Conservation (phyloP, 306 rosid species). For the Rosa chinensis region DNA sequence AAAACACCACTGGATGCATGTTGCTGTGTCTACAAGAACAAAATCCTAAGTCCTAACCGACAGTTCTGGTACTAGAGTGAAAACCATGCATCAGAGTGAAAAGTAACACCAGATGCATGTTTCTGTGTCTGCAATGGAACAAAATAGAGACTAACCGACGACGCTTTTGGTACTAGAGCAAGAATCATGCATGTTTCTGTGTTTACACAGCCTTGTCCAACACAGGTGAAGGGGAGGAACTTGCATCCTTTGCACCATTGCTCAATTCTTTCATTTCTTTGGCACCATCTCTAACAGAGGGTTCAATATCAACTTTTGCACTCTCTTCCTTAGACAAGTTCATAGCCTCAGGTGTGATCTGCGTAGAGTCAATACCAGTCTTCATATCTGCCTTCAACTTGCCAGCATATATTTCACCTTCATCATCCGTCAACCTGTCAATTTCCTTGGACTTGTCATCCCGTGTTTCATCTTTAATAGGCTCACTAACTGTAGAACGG, state of each 20-base stretch:
- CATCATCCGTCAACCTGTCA: slow-evolving; percentile 13
- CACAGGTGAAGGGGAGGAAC: slow-evolving; percentile 15
- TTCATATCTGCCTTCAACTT: slow-evolving; percentile 25
- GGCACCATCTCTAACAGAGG: slow-evolving; percentile 9
- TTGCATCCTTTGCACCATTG: slow-evolving; percentile 12
- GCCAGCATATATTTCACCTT: slow-evolving; percentile 17
- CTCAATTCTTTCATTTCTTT: slow-evolving; percentile 20
- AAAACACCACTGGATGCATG: slow-evolving; percentile 2
- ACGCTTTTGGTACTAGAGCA: slow-evolving; percentile 15
- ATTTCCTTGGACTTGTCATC: slow-evolving; percentile 21
- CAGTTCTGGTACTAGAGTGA: background rate
- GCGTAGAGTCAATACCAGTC: slow-evolving; percentile 17
- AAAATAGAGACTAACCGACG: slow-evolving; percentile 23
- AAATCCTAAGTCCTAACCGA: background rate
- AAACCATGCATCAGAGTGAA: background rate
- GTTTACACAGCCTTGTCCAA: slow-evolving; percentile 23
- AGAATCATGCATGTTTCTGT: slow-evolving; percentile 20
- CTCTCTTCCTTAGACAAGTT: slow-evolving; percentile 5
- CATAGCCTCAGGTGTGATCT: slow-evolving; percentile 10
- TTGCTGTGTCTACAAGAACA: background rate
- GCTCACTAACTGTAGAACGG: slow-evolving; percentile 6
- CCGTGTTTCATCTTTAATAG: slow-evolving; percentile 17
- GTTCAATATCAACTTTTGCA: background rate
- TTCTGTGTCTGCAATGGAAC: slow-evolving; percentile 5
- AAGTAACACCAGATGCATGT: slow-evolving; percentile 8